Conservation (phyloP, 257 asterid species). For the Gentiana dahurica region DNA sequence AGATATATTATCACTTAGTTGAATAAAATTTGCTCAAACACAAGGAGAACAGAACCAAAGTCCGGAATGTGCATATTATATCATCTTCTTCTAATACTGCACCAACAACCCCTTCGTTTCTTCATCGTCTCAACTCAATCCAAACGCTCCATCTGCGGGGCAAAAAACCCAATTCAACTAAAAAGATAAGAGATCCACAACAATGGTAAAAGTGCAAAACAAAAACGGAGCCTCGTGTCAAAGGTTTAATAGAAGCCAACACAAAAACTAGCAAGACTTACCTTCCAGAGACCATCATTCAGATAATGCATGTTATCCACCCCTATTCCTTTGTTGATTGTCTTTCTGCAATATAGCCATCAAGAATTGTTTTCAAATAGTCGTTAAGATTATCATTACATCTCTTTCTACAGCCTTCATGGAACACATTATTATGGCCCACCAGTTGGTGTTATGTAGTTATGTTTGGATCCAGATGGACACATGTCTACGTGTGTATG, state of each 20-base stretch:
- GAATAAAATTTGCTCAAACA: too few species aligned
- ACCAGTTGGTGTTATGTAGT: not conserved
- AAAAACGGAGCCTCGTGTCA: not conserved
- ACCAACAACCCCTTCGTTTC: too few species aligned
- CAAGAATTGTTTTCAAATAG: not conserved
- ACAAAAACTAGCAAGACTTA: conserved; percentile 11
- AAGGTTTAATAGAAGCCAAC: conserved; percentile 3
- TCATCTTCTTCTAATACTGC: too few species aligned
- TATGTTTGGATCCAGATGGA: too few species aligned
- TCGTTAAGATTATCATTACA: too few species aligned
- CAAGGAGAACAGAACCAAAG: too few species aligned
- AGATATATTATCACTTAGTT: too few species aligned
- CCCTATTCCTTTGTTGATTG: conserved; percentile 91
- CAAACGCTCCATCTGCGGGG: conserved; percentile 53
- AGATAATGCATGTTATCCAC: conserved; percentile 98
- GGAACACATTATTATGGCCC: not conserved
- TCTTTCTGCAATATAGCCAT: conserved; percentile 35
- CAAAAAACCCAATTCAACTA: not conserved
- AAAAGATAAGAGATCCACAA: not conserved
- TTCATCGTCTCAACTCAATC: conserved; percentile 23
- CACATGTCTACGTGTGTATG: too few species aligned
- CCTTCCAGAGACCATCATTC: conserved; percentile 99
- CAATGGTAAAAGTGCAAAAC: not conserved
- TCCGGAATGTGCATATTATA: too few species aligned
- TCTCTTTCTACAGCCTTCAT: not conserved